Base-by-base conservation (phyloP, 1,284 basidiomycete species). In the Schizophyllum commune region DNA sequence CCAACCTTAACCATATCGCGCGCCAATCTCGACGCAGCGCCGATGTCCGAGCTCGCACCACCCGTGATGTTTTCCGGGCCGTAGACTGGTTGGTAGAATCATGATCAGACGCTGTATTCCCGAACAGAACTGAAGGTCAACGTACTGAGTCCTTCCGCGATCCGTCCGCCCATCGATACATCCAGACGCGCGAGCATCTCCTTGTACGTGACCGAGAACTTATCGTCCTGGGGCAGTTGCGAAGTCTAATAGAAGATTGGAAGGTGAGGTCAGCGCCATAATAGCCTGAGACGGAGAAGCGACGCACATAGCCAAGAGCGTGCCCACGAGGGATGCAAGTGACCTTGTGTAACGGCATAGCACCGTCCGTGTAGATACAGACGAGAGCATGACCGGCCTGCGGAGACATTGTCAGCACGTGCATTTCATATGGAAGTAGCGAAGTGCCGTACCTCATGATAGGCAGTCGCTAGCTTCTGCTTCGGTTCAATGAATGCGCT, bases 311-410 rank as follows among this genome's bases (percentile, higher is more conserved):
- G 65, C 96, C 96, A 39, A 97, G 82, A 19, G 94, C 90, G 69
- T 94, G 92, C 33, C 95, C 95, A 68, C 96, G 89, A 57, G 94
- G 95, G 64, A 98, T 85, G 73, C 95, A 96, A 19, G 95, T 98
- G 27, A 96, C 95, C 78, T 96, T 97, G 74, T 98, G 95, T 65
- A 98, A 75, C 32, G 95, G 95, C 83, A 94, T 93, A 32, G 94
- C 93, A 60, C 94, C 95, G 63, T 92, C 84, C 0, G 96, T 97
- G 71, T 94, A 94, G 47, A 97, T 75, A 5, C 94, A 93, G 20
- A 94, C 86, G 21, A 98, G 83, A 17, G 95, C 94, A 73, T 97
- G 95, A 8, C 95, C 95, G 64, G 93, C 95, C 86, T 90, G 65
- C 56, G 58, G 34, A 62, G 63, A 58, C 60, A 47, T 63, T 61